Conservation (phyloP, 2,329 filamentous ascomycete species). For the Fusarium sp. region DNA sequence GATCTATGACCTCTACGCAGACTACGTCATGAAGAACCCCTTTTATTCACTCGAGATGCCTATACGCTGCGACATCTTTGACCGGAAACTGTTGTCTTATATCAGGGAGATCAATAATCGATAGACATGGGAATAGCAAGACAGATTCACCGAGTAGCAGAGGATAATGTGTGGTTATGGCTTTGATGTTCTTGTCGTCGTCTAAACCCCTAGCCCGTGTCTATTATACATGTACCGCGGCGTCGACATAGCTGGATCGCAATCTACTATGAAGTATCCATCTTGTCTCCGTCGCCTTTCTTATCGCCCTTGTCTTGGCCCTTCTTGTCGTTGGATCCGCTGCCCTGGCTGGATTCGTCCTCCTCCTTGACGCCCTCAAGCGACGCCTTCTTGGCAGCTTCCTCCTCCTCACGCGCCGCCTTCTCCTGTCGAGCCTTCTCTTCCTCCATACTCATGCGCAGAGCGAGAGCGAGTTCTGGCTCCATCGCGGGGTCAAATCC, state of each 20-base stretch:
- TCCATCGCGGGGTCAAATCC: conserved; percentile 92
- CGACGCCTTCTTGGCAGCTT: conserved; percentile 77
- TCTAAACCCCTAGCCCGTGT: conserved; percentile 44
- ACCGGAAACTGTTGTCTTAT: conserved; percentile 84
- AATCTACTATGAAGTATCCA: conserved; percentile 80
- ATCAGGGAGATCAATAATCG: conserved; percentile 78
- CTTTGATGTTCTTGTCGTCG: conserved; percentile 40
- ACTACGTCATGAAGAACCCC: conserved; percentile 99
- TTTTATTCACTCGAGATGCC: conserved; percentile 99
- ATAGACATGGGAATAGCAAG: conserved; percentile 40
- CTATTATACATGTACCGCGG: conserved; percentile 52
- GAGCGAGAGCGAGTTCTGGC: conserved; percentile 91
- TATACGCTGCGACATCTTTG: conserved; percentile 93
- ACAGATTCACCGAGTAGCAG: conserved; percentile 25
- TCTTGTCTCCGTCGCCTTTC: conserved; percentile 79
- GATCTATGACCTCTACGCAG: conserved; percentile 94
- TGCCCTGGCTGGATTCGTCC: conserved; percentile 65
- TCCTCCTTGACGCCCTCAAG: conserved; percentile 88
- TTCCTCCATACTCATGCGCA: conserved; percentile 98
- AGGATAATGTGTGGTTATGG: conserved; percentile 36
- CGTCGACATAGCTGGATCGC: conserved; percentile 41
- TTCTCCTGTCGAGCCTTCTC: conserved; percentile 95
- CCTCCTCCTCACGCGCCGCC: conserved; percentile 80
- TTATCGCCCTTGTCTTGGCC: conserved; percentile 73
- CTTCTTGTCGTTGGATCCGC: conserved; percentile 76